A percentile compares a stretch with the other conserved stretches of the same genome.
Evolutionary conservation across 805 yeast species (phyloP).

Genomic region (Candida awuae): DNA sequence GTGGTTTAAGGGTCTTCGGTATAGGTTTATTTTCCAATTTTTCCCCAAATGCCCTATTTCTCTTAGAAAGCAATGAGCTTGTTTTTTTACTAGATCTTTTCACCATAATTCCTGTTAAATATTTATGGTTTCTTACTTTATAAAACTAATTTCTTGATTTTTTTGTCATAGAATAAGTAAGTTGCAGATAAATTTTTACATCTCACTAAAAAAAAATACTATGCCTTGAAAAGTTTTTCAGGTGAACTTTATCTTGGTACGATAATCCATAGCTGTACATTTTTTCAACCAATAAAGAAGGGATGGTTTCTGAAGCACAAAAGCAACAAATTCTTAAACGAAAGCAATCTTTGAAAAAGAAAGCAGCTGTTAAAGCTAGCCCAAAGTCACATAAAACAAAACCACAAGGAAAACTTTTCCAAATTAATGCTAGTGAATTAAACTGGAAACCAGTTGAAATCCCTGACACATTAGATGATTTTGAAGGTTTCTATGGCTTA

Average conservation of each 20-base stretch:
- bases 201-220: not conserved
- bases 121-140: not conserved
- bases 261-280: too few relatives aligned
- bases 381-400: not conserved
- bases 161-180: too few relatives aligned
- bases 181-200: too few relatives aligned
- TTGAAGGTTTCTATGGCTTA: conserved; percentile 84
- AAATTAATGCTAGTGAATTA: conserved; percentile 35
- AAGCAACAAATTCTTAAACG: conserved; percentile 14
- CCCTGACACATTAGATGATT: conserved; percentile 78
- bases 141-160: not conserved
- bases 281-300: conserved; percentile 3
- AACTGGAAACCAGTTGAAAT: conserved; percentile 78
- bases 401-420: conserved; percentile 10
- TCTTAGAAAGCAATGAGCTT: conserved; percentile 11
- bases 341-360: conserved; percentile 10
- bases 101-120: not conserved
- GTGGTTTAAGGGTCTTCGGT: conserved; percentile 53
- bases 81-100: conserved; percentile 18
- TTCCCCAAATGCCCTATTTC: conserved; percentile 2
- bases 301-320: conserved; percentile 17
- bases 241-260: too few relatives aligned
- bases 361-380: conserved; percentile 4
- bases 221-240: conserved; percentile 5
- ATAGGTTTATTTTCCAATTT: not conserved